Conservation (phyloP, 2,329 filamentous ascomycete genomes). For the Aspergillus sp. region DNA sequence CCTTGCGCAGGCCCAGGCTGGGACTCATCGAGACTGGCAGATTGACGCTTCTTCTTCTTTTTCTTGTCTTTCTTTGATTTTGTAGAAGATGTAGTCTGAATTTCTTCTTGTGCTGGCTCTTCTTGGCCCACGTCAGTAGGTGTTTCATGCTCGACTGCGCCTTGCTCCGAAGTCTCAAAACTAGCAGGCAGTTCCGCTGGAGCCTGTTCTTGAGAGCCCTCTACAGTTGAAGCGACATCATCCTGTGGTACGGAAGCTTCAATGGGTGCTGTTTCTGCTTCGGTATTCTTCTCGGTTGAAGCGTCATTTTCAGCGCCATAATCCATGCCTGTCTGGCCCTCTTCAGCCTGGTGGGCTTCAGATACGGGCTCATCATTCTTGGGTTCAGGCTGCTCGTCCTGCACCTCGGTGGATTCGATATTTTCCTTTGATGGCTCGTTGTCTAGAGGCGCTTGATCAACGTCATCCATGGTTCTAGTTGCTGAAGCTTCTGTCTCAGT, state of each 20-base stretch:
- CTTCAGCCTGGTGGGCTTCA: background rate
- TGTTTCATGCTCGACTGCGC: background rate
- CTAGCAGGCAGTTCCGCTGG: background rate
- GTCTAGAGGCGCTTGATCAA: background rate
- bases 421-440: background rate
- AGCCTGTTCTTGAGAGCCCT: background rate
- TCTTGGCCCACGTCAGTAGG: slow-evolving; percentile 6
- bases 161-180: background rate
- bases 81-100: slow-evolving; percentile 20
- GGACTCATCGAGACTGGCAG: background rate
- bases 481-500: background rate
- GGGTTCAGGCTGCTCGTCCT: background rate
- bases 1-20: background rate
- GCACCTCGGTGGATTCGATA: background rate
- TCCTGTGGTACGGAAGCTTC: background rate
- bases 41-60: slow-evolving; percentile 24
- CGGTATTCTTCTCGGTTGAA: background rate
- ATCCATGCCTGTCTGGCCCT: background rate
- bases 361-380: background rate
- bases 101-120: slow-evolving; percentile 8
- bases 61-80: slow-evolving; percentile 32
- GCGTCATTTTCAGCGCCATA: background rate
- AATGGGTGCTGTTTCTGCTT: background rate
- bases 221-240: background rate
- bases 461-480: background rate